Evolutionary conservation across 768 basidiomycete species (phyloP).

Genomic region (Psilocybe subaeruginosa): DNA sequence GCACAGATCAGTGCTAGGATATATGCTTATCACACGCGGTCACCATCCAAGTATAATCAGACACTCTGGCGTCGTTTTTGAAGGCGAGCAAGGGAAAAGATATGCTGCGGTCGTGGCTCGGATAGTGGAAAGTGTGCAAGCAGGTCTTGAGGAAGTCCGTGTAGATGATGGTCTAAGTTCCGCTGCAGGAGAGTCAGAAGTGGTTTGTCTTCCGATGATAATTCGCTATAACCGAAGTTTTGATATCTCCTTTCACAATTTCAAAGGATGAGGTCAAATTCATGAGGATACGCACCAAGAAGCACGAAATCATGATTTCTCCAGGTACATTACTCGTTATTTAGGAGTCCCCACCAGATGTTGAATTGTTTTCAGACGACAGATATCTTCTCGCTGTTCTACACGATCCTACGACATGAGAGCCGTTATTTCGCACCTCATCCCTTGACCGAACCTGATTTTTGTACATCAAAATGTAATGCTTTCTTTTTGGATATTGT

Average conservation of each 20-base stretch:
- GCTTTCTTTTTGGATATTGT: background rate
- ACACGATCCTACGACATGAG: conserved; percentile 68
- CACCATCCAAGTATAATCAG: conserved; percentile 79
- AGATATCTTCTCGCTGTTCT: conserved; percentile 83
- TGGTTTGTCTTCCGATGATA: conserved; percentile 40
- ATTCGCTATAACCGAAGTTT: background rate
- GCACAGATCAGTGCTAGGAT: conserved; percentile 85
- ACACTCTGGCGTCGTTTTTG: conserved; percentile 83
- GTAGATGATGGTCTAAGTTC: conserved; percentile 44
- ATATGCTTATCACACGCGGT: conserved; percentile 79
- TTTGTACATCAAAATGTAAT: background rate
- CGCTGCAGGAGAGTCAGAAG: conserved; percentile 44
- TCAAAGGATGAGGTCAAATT: conserved; percentile 85
- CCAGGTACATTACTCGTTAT: conserved; percentile 55
- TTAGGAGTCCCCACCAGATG: background rate
- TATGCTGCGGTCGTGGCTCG: conserved; percentile 73
- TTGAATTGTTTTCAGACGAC: conserved; percentile 55
- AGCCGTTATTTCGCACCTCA: background rate
- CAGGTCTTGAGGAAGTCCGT: conserved; percentile 47
- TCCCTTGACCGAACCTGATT: background rate
- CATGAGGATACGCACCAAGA: conserved; percentile 87
- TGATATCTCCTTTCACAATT: background rate
- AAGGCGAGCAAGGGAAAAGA: conserved; percentile 79
- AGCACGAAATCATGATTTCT: conserved; percentile 94
- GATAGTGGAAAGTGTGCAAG: conserved; percentile 53